Base-by-base conservation (phyloP, 2,329 filamentous ascomycete genomes). In the Huntiella savannae region DNA sequence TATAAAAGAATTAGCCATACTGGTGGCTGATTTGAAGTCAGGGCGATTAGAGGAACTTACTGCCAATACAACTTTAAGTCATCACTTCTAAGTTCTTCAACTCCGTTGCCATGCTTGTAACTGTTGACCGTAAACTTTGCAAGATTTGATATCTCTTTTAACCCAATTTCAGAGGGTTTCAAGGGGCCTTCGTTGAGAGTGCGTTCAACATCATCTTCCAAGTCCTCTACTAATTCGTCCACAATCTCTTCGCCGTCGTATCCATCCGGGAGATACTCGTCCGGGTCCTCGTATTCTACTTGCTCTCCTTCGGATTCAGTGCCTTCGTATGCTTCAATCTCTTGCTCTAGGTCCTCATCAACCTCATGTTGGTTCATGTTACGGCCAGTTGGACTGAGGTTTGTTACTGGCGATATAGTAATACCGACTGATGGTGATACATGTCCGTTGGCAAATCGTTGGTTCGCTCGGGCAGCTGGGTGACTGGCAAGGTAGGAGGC, bases 121-220 rank as follows among this genome's bases (percentile, higher is more conserved):
- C 76, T 83, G 58, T 79, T 84, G 53, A 88, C 82, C 8, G 81
- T 87, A 68, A 85, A 88, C 52, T 78, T 81, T 32, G 82, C 83
- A 15, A 91, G 69, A 51, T 85, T 86, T 54, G 80, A 84, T 58
- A 91, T 88, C 58, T 91, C 84, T 59, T 86, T 87, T 51, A 88
- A 66, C 38, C 77, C 68, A 8, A 69, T 57, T 13, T 68, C 68
- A 13, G 67, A 62, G 11, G 75, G 64, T 47, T 77, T 67, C 1
- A 58, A 56, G 4, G 59, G 58, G 1, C 62, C 64, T 8, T 61
- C 57, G 10, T 55, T 55, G 12, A 43, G 33, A 6, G 58, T 57
- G 5, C 52, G 55, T 10, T 56, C 58, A 7, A 56, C 60, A 8
- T 55, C 58, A 11, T 54, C 54, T 19, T 54, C 54, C 3, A 52